Evolutionary conservation across 2,329 filamentous ascomycete species (phyloP), one percentile per base, ranked within the genome.

Genomic region (Beauveria bassiana): DNA sequence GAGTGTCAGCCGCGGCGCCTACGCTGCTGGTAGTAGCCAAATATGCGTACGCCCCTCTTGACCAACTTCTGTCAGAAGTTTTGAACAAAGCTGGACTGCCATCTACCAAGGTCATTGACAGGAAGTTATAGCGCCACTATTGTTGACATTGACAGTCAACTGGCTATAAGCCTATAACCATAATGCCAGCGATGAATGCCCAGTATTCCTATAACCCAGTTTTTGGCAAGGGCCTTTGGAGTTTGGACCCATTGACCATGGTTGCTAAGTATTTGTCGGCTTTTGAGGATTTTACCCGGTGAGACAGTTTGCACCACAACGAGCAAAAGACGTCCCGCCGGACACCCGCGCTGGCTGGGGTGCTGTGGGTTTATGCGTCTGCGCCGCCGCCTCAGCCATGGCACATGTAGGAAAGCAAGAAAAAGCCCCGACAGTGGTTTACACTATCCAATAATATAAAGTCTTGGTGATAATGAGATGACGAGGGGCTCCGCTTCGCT

Each of bases 361-460:
- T 47, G 43, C 14, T n/a, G n/a, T 26, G 18, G 43, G 55, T 42
- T 58, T 49, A 46, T 50, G 45, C 55, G 55, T 18, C 54, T 47
- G 54, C 54, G 54, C 43, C 53, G 40, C 53, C 43, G 54, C 54
- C 54, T 57, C 54, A 49, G 54, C 49, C 54, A 45, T 20, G 20
- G 43, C 28, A 49, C 31, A 31, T 55, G 52, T 43, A 55, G 24
- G 54, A 47, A 20, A 40, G 12, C 18, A 34, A 34, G 31, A 57
- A 47, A 47, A 9, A 47, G 18, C 26, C 40, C n/a, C 40, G 7
- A 24, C 40, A 10, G 2, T 18, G 31, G 12, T 34, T 34, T 34
- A 24, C 24, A 14, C 28, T 20, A n/a, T 46, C 57, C 57, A 46
- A 52, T 45, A 20, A 34, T 40, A 22, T 18, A 28, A 18, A 4